Base-by-base conservation (phyloP, 352 stramenopile species). In the Blastocystis sp. region DNA sequence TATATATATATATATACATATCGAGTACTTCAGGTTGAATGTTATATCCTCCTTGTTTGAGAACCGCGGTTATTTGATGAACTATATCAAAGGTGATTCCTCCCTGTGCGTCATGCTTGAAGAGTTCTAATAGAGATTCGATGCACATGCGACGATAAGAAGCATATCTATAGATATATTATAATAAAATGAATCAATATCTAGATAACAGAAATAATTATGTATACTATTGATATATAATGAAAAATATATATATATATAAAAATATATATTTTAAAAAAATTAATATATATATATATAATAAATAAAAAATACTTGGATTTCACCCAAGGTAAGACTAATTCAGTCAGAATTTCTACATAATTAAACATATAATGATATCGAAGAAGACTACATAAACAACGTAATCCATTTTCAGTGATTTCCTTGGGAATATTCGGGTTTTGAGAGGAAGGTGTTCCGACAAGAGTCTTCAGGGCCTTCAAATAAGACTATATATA, bases 331-430 rank as follows among this genome's bases (percentile, higher is more conserved):
- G 49, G 49, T 34, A 52, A 21, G 13, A 59, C 24, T 13, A 40
- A 21, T 21, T 59, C 49, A 40, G 36, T 36, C 21, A 59, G 2
- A 4, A 40, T 59, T 5, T 59, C 49, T 11, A 40, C 49, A 4
- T 49, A 25, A 30, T 59, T 59, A 16, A 59, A 59, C 27, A 49
- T 36, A 28, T 52, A 59, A 16, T 59, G 49, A 28, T 59, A 49
- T 3, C 21, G 19, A 4, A 59, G 31, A 5, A 59, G 18, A 2
- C 33, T 34, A 24, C 49, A 59, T 0, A 59, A 9, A 1, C 49
- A 59, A 23, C 32, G 28, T 3, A 47, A n/a, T n/a, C n/a, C n/a
- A n/a, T n/a, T n/a, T n/a, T n/a, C n/a, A n/a, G n/a, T n/a, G n/a
- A n/a, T n/a, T n/a, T n/a, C n/a, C n/a, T n/a, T n/a, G n/a, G n/a